Evolutionary conservation across 257 asterid genomes (phyloP).

Genomic region (Solanum commersonii): DNA sequence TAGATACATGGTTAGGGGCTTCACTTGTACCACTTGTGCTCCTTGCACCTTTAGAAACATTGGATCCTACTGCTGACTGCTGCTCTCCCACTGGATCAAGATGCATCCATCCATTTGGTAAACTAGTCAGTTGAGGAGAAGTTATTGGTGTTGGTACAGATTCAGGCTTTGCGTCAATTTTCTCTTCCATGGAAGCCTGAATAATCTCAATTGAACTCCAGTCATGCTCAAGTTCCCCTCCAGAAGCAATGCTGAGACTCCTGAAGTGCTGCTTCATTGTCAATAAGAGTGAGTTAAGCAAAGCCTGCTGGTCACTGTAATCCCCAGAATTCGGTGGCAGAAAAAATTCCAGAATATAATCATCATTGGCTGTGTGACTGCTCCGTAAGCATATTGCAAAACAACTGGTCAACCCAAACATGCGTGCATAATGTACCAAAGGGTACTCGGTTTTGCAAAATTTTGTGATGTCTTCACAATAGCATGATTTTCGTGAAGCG

Average conservation of each 20-base stretch:
- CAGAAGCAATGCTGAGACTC: slow-evolving; percentile 79
- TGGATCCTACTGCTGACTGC: slow-evolving; percentile 16
- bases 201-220: slow-evolving; percentile 64
- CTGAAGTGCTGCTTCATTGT: slow-evolving; percentile 71
- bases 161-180: slow-evolving; percentile 23
- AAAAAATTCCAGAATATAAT: slow-evolving; percentile 13
- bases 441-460: slow-evolving; percentile 16
- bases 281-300: slow-evolving; percentile 55
- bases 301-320: slow-evolving; percentile 34
- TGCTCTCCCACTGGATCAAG: slow-evolving; percentile 26
- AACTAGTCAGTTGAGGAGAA: slow-evolving; percentile 21
- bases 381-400: slow-evolving; percentile 6
- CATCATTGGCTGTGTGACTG: not conserved
- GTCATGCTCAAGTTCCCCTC: slow-evolving; percentile 55
- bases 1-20: slow-evolving; percentile 21
- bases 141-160: slow-evolving; percentile 9
- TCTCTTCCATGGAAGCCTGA: slow-evolving; percentile 38
- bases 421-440: slow-evolving; percentile 14
- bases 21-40: slow-evolving; percentile 20
- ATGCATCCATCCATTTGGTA: slow-evolving; percentile 24
- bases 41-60: slow-evolving; percentile 23
- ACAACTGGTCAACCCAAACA: slow-evolving; percentile 8
- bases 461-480: slow-evolving; percentile 8
- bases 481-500: slow-evolving; percentile 1
- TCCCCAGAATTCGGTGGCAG: slow-evolving; percentile 11